Conservation (phyloP, 805 yeast species). For the Sungouiozyma ichnusensis region DNA sequence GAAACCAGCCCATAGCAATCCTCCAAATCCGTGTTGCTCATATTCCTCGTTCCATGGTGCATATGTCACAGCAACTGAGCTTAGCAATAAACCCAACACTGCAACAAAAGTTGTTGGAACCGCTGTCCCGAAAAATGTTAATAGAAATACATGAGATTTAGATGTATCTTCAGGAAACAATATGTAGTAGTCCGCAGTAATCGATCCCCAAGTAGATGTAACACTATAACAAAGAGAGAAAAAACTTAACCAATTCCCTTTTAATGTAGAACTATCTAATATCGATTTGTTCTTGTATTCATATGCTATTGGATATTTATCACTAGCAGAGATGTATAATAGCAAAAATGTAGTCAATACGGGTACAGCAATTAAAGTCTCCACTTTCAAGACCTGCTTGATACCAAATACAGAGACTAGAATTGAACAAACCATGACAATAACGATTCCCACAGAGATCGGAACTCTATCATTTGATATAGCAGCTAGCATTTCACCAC, state of each 20-base stretch:
- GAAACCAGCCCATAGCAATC: conserved; percentile 55
- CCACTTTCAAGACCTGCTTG: conserved; percentile 56
- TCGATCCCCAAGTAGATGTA: conserved; percentile 83
- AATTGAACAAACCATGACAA: conserved; percentile 55
- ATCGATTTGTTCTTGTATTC: conserved; percentile 27
- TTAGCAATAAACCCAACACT: conserved; percentile 58
- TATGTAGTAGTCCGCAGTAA: conserved; percentile 76
- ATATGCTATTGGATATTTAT: conserved; percentile 31
- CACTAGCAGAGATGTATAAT: conserved; percentile 52
- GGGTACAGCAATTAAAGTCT: conserved; percentile 57
- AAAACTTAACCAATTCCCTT: conserved; percentile 64
- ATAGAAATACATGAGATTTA: conserved; percentile 39
- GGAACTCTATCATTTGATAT: conserved; percentile 59
- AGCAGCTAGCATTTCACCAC: conserved; percentile 70
- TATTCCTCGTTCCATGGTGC: conserved; percentile 51
- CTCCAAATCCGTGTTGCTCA: conserved; percentile 58
- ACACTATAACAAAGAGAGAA: conserved; percentile 66
- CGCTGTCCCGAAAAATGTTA: conserved; percentile 57
- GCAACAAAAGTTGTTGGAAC: conserved; percentile 73
- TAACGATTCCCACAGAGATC: conserved; percentile 60
- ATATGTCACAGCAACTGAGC: conserved; percentile 51
- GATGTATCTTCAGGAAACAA: conserved; percentile 66
- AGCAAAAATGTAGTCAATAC: conserved; percentile 57
- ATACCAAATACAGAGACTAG: conserved; percentile 71
- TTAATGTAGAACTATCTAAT: conserved; percentile 30